Evolutionary conservation across 1,284 basidiomycete genomes (phyloP), one percentile per base, ranked within the genome.

Genomic region (Marasmius sp.): DNA sequence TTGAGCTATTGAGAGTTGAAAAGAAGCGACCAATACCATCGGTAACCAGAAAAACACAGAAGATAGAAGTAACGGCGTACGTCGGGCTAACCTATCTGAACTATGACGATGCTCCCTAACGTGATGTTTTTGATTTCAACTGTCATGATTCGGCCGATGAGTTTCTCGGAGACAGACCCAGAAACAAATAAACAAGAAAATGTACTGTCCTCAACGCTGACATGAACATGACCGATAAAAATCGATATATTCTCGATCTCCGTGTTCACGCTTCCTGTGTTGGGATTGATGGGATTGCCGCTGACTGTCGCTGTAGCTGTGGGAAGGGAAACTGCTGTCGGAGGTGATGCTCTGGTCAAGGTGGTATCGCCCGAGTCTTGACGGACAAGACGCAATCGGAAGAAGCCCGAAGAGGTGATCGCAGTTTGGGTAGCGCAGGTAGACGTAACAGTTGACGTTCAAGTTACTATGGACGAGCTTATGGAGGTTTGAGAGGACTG

Each of bases 1-100:
- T 22, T 48, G 6, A 57, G n/a, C 39, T 57, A 36, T 38, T n/a
- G n/a, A n/a, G 16, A 34, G 9, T 54, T 36, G 33, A 39, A 39
- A 55, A 14, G 53, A 6, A 55, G 22, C 12, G 12, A 20, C 12
- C 49, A n/a, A 41, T 10, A 34, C 8, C 38, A 27, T 11, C 18
- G 22, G 36, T 18, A 39, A n/a, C 20, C 53, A 12, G 33, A 7
- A 22, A 22, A 16, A 55, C 36, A 20, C 37, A 39, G 6, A 12
- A 16, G 39, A 7, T n/a, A 16, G 6, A 3, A 6, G 20, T 12
- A 43, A 33, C 7, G 5, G 59, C 53, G 38, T 58, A 66, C 66
- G 61, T 67, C 64, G 1, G 66, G 66, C 53, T 67, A 64, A 33
- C 66, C 66, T 34, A 67, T 67, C 57, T 67, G 66, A 16, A 67